Evolutionary conservation across 2,329 filamentous ascomycete genomes (phyloP).

Genomic region (Diplodia mutila): DNA sequence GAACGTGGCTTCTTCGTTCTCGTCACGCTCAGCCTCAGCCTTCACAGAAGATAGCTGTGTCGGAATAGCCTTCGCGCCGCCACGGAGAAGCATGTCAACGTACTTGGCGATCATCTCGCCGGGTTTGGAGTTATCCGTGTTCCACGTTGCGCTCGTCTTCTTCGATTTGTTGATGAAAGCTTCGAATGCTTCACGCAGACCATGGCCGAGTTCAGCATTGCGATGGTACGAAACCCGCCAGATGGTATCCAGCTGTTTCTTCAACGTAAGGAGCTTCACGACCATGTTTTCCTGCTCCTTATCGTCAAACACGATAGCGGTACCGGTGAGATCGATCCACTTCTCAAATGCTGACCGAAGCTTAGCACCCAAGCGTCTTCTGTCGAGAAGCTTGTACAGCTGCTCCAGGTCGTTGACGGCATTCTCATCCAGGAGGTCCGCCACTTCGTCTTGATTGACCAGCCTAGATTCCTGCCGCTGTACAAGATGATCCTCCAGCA

Average conservation of each 20-base stretch:
- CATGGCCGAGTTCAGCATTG: conserved; percentile 76
- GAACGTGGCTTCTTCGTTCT: conserved; percentile 65
- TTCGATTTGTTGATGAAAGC: conserved; percentile 89
- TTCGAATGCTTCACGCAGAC: conserved; percentile 82
- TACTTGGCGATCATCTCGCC: conserved; percentile 99
- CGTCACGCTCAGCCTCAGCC: conserved; percentile 62
- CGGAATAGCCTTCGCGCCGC: conserved; percentile 82
- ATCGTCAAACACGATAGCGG: conserved; percentile 77
- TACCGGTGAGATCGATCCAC: conserved; percentile 78
- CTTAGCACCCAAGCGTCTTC: conserved; percentile 70
- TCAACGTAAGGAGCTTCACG: conserved; percentile 76
- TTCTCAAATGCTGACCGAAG: conserved; percentile 74
- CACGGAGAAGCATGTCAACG: conserved; percentile 84
- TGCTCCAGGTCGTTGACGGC: conserved; percentile 72
- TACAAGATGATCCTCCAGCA: conserved; percentile 75
- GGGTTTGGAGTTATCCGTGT: conserved; percentile 86
- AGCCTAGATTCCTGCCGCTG: conserved; percentile 62
- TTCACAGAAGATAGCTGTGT: conserved; percentile 65
- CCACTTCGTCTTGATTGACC: conserved; percentile 67
- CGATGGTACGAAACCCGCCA: conserved; percentile 76
- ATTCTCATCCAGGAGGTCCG: conserved; percentile 71
- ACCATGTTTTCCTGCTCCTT: conserved; percentile 85
- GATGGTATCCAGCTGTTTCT: conserved; percentile 75
- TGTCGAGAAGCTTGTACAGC: conserved; percentile 75
- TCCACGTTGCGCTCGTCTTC: conserved; percentile 71